A percentile compares a stretch with the other conserved stretches of the same genome.
phyloP scores from a whole-genome alignment of 164 flowering plant genomes.

The Magnolia sinica region DNA sequence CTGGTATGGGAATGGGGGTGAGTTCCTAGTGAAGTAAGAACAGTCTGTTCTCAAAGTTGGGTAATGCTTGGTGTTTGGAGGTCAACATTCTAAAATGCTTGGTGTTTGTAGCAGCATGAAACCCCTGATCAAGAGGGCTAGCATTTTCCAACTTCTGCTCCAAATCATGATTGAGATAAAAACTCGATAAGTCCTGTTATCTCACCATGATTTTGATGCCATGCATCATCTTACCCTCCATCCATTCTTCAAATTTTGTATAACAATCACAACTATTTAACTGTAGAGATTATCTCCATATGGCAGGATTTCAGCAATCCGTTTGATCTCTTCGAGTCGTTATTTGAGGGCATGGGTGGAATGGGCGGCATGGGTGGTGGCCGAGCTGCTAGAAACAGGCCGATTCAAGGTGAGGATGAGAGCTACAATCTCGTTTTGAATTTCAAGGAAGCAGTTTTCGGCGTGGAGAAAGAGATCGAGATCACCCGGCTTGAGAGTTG shows the following conservation, averaged over 20 bases:
- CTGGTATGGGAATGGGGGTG: slow-evolving; percentile 89
- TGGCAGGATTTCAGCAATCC: slow-evolving; percentile 90
- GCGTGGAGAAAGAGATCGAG: slow-evolving; percentile 89
- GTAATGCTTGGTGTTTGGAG: no score
- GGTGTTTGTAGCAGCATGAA: no score
- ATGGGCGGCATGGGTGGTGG: slow-evolving; percentile 71
- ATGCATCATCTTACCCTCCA: background rate
- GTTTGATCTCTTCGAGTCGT: slow-evolving; percentile 79
- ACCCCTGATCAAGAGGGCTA: no score
- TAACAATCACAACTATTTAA: background rate
- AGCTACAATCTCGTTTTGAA: slow-evolving; percentile 64
- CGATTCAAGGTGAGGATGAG: slow-evolving; percentile 82
- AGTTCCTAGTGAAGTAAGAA: slow-evolving; percentile 24
- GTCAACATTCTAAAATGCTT: no score
- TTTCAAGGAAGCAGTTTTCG: slow-evolving; percentile 91
- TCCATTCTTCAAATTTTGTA: background rate
- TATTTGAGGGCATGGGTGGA: slow-evolving; percentile 76
- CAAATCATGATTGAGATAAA: no score
- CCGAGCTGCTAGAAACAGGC: slow-evolving; percentile 54
- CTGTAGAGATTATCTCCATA: background rate
- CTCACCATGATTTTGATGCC: background rate
- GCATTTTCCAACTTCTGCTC: no score
- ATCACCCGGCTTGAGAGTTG: slow-evolving; percentile 77
- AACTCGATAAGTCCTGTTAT: background rate
- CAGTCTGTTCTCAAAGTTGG: no score